Evolutionary conservation across 2,329 filamentous ascomycete species (phyloP), one percentile per base, ranked within the genome.

Genomic region (Fusarium sp.): DNA sequence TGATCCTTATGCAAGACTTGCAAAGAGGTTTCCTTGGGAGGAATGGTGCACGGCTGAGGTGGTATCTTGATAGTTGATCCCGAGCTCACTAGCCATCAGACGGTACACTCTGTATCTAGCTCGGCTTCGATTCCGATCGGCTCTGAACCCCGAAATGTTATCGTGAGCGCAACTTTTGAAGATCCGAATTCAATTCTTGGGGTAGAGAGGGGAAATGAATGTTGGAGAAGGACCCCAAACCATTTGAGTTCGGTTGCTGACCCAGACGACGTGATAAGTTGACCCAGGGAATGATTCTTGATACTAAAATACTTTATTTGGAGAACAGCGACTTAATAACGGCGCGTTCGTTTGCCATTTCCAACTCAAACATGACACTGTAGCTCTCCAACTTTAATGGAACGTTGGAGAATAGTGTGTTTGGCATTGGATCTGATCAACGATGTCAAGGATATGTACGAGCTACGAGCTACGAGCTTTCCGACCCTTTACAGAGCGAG

Each of bases 1-100:
- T 44, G 19, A 11, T 12, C 38, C 52, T 58, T 29, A 69, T 69
- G 66, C 59, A 64, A 56, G 64, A 56, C n/a, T 64, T 70, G 65
- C 25, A 42, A 55, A 64, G 21, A 31, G 16, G 9, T 56, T 69
- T 60, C 66, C 59, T 19, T 45, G 31, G 41, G 42, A 31, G 64
- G 64, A 25, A 59, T 54, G 42, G 66, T 18, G 33, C 41, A 54
- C 57, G 33, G 39, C 33, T 52, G 45, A 33, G n/a, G 49, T 52
- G 21, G 35, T 16, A 23, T 27, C 38, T 42, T 39, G 18, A 37
- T 35, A 25, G 38, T 16, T 18, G 23, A 39, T 44, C 33, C 60
- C 49, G 65, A 55, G 35, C 29, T n/a, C 29, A 45, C 37, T 33
- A 29, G 21, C 46, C 29, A 52, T 57, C 41, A 60, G 27, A 56